Evolutionary conservation across 2,329 filamentous ascomycete genomes (phyloP), one percentile per base, ranked within the genome.

Genomic region (Fusarium udum): DNA sequence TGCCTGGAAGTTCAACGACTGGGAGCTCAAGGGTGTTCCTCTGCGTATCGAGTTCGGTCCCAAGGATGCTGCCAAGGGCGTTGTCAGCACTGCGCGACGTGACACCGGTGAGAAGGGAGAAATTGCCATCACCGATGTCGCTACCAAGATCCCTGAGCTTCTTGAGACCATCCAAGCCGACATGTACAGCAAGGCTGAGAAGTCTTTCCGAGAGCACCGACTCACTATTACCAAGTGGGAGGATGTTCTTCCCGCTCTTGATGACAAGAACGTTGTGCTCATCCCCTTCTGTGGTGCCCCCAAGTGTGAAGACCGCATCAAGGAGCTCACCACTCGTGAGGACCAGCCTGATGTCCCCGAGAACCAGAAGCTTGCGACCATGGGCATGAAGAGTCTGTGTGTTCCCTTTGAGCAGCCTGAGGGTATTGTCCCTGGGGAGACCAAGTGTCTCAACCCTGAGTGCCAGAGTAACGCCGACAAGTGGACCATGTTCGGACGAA

Each of bases 1-100:
- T 43, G 95, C 94, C 74, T 98, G 93, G 92, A 99, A 99, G 84
- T 99, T 99, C 87, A 97, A 97, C 84, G 95, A 99, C 84, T 98
- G 95, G 94, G 97, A 99, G 83, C 88, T 98, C 78, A 97, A 95
- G 85, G 96, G 97, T 81, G 93, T 98, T 46, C 96, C 97, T 52
- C 89, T 99, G 42, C 93, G 96, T 67, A 88, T 99, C 67, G 96
- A 99, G 83, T 97, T 97, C 80, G 97, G 97, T 11, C 95, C 96
- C 78, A 97, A 97, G 84, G 96, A 98, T 80, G 92, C 92, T 18
- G 94, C 93, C 73, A 94, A 95, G 81, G 90, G 92, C 65, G 93
- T 95, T 46, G 92, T 98, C 76, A 94, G 92, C 72, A 93, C 90
- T 72, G 93, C 95, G 28, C 93, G 96, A 79, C 93, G 97, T 78